Conservation (phyloP, 371 early-diverging fungal species). For the Lichtheimia ornata region DNA sequence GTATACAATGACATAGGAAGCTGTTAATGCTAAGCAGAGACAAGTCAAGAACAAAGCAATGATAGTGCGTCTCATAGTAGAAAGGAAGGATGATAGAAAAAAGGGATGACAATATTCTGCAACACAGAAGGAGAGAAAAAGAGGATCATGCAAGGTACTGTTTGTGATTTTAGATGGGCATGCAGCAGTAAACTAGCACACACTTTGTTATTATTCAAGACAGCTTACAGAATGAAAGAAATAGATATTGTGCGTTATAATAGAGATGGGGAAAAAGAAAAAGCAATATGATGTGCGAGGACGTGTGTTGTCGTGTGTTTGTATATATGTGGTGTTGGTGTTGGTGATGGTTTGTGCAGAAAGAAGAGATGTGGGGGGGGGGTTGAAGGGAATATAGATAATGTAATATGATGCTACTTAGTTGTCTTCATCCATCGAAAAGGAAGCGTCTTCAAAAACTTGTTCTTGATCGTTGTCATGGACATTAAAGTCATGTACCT, state of each 20-base stretch:
- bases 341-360: background rate
- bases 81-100: no score
- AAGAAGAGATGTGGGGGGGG: background rate
- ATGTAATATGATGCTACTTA: background rate
- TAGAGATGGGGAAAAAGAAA: background rate
- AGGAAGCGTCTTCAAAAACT: background rate
- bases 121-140: no score
- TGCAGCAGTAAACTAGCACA: no score
- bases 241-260: no score
- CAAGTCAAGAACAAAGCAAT: background rate
- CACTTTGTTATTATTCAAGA: no score
- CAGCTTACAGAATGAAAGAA: no score
- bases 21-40: background rate
- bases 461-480: background rate
- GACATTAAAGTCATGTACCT: constrained; percentile 51
- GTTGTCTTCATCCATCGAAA: constrained; percentile 4
- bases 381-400: background rate
- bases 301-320: no score
- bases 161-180: no score
- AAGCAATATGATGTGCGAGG: background rate
- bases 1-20: background rate
- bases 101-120: no score
- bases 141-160: no score
- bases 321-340: background rate
- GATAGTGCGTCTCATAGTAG: background rate